These are phyloP conservation scores for Tetrahymena elliotti DNA, from an alignment of 73 alveolate genomes.

Conservation along the genomic window DNA sequence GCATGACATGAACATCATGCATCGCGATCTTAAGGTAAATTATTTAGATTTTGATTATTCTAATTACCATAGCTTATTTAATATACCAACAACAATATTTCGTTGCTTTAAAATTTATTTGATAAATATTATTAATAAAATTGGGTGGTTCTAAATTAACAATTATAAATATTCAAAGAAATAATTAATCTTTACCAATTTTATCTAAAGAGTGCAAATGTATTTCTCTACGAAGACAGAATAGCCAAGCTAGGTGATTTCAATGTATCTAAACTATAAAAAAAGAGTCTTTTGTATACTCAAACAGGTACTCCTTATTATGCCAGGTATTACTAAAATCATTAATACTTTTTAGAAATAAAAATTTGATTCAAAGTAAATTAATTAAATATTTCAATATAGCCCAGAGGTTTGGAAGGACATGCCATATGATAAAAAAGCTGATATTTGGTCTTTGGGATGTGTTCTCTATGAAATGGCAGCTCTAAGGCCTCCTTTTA, in stretches of 20 bases:
- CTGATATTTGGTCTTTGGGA: slow-evolving; percentile 67
- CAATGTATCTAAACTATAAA: slow-evolving; percentile 80
- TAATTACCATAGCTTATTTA: not conserved
- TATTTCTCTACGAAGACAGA: slow-evolving; percentile 66
- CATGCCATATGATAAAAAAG: slow-evolving; percentile 44
- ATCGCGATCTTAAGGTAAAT: slow-evolving; percentile 70
- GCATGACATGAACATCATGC: slow-evolving; percentile 74
- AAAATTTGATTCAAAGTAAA: no score
- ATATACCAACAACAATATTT: not conserved
- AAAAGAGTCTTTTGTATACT: slow-evolving; percentile 74
- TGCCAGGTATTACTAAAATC: slow-evolving; percentile 48
- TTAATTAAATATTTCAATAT: not conserved
- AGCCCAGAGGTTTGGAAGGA: slow-evolving; percentile 71
- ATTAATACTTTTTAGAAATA: no score
- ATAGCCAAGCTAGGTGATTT: slow-evolving; percentile 88
- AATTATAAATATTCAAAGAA: not conserved
- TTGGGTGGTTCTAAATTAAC: not conserved
- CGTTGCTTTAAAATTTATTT: not conserved
- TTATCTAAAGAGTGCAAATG: slow-evolving; percentile 70
- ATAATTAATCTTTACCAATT: not conserved
- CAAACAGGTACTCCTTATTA: slow-evolving; percentile 96
- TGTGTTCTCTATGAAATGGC: slow-evolving; percentile 63
- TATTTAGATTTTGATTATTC: not conserved
- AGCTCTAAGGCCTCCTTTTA: slow-evolving; percentile 58
- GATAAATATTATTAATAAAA: not conserved